phyloP scores from a whole-genome alignment of 73 alveolate genomes.

The Paramecium caudatum region DNA sequence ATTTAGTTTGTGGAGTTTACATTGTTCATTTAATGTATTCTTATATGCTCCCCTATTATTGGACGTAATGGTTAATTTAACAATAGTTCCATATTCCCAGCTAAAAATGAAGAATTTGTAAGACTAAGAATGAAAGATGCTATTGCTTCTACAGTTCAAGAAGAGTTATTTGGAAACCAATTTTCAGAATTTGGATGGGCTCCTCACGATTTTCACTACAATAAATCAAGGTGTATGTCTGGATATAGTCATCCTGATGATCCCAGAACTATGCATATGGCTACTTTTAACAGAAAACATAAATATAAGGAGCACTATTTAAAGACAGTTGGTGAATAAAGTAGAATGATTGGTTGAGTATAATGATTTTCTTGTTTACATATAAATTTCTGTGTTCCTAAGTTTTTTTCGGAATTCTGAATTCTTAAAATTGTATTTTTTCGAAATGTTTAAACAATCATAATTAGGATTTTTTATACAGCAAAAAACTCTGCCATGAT shows the following conservation, averaged over 20 bases:
- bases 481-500: too few species aligned
- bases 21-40: slow-evolving; percentile 61
- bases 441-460: too few species aligned
- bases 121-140: slow-evolving; percentile 78
- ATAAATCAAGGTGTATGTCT: slow-evolving; percentile 64
- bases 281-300: slow-evolving; percentile 73
- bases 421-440: too few species aligned
- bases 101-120: slow-evolving; percentile 71
- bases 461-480: too few species aligned
- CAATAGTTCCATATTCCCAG: slow-evolving; percentile 52
- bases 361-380: too few species aligned
- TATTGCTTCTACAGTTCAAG: slow-evolving; percentile 73
- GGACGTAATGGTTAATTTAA: slow-evolving; percentile 42
- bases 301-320: slow-evolving; percentile 74
- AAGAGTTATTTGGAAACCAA: slow-evolving; percentile 73
- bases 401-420: too few species aligned
- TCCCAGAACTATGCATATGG: slow-evolving; percentile 76
- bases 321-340: slow-evolving; percentile 70
- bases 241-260: slow-evolving; percentile 77
- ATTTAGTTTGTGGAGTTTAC: slow-evolving; percentile 68
- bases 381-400: too few species aligned
- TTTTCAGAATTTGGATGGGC: slow-evolving; percentile 75
- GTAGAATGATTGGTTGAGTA: slow-evolving; percentile 31
- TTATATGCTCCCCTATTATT: slow-evolving; percentile 73
- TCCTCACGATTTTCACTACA: slow-evolving; percentile 75